Evolutionary conservation across 2,329 filamentous ascomycete species (phyloP), one percentile per base, ranked within the genome.

Genomic region (Canariomyces notabilis): DNA sequence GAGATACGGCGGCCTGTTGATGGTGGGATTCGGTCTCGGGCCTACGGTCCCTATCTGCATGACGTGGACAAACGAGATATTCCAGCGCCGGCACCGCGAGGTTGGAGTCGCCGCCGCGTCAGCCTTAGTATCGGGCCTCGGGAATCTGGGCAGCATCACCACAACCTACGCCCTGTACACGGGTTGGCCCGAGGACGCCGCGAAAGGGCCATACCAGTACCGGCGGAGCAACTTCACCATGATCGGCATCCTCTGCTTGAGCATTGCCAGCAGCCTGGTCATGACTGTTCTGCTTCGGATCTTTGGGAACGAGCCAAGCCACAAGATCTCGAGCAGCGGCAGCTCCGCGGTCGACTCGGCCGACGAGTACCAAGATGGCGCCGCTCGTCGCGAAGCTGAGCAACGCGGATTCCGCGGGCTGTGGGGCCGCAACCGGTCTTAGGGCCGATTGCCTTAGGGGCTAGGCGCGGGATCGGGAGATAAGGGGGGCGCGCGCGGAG

Each of bases 11-110:
- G 89, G 89, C 4, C 78, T 95, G n/a, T 71, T 95, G 41, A 83
- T 95, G 68, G 85, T 95, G 29, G 89, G 89, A 4, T 95, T 95
- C 49, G 89, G 89, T 0, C 81, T 95, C 2, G 89, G 89, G 1
- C 89, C 89, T 3, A 95, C 89, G 0, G 89, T 95, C 1, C 89
- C 89, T 9, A 91, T 91, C 60, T 91, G 87, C 64, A 95, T 95
- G 89, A 85, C 89, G 29, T 95, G 89, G 89, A 89, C 87, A 23
- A 87, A 82, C 52, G 87, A 95, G 67, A 85, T 95, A 60, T 95
- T 95, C 72, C 89, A 95, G 68, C 78, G 79, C 23, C 84, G 89
- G 11, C 89, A 95, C 61, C 88, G 89, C 37, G 89, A 95, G 66
- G 87, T 95, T 18, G 89, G 89, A 45, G 89, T 95, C 6, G 89